Evolutionary conservation across 176 grass and related monocot species (phyloP), one percentile per base, ranked within the genome.

Genomic region (Aegilops umbellulata): DNA sequence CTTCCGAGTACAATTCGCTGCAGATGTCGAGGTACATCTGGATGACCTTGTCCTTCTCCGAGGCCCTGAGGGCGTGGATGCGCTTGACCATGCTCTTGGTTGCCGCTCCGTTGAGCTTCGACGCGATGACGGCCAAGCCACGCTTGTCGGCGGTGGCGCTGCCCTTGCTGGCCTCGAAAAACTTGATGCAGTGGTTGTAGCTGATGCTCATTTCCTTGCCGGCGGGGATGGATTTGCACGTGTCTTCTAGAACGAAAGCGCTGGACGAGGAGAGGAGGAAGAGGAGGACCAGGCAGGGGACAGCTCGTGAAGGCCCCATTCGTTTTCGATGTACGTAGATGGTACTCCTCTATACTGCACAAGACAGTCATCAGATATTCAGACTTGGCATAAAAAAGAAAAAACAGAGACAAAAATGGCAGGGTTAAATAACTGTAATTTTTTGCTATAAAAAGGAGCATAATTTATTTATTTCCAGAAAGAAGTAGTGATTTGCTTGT

Each of bases 141-240:
- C 69, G 83, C 57, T 66, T 82, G 88, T 92, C 93, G 1, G 77
- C 64, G 8, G 29, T 26, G 53, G 79, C 64, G 60, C 85, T 91
- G 3, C 36, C 73, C 10, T 34, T 46, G 79, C 80, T 80, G 17
- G 67, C 36, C 41, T 88, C 41, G 53, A 97, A 93, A 46, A 88
- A 88, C 19, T 39, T 81, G 67, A 92, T 26, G 87, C 95, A 93
- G 46, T 90, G 93, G 58, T 66, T 80, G 31, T 90, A 88, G 19
- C 41, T 60, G 64, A n/a, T n/a, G n/a, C n/a, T n/a, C n/a, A n/a
- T n/a, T n/a, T n/a, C n/a, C n/a, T n/a, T n/a, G n/a, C n/a, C n/a
- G n/a, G n/a, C n/a, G n/a, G n/a, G n/a, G n/a, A 93, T 55, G 47
- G 83, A 44, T 80, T 90, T 91, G 83, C 95, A 98, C 24, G 87